These are phyloP conservation scores for Syzygium oleosum DNA, from an alignment of 345 rosid genomes.

Conservation along the genomic window DNA sequence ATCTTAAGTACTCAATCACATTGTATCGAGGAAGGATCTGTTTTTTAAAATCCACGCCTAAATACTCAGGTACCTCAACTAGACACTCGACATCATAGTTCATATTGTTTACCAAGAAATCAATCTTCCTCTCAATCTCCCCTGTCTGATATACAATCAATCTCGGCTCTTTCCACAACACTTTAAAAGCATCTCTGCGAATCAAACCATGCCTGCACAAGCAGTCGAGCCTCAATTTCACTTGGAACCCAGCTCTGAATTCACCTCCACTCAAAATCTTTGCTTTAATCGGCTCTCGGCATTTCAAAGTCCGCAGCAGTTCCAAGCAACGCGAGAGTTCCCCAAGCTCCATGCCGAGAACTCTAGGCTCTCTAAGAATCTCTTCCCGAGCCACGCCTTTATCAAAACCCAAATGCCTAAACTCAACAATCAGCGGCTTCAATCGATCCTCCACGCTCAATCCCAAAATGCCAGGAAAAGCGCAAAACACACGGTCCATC, in stretches of 20 bases:
- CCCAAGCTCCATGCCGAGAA: conserved; percentile 69
- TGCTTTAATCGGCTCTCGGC: conserved; percentile 45
- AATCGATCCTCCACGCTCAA: conserved; percentile 39
- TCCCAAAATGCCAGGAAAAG: conserved; percentile 48
- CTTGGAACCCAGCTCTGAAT: conserved; percentile 65
- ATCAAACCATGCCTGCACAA: conserved; percentile 64
- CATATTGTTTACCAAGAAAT: conserved; percentile 46
- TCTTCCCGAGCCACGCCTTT: conserved; percentile 37
- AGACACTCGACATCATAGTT: conserved; percentile 32
- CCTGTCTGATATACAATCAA: conserved; percentile 44
- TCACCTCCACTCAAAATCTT: conserved; percentile 40
- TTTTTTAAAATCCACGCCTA: conserved; percentile 72
- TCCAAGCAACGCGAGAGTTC: conserved; percentile 64
- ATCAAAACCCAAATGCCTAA: conserved; percentile 47
- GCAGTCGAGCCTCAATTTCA: conserved; percentile 71
- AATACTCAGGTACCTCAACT: conserved; percentile 70
- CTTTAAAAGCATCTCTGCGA: conserved; percentile 64
- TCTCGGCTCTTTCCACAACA: conserved; percentile 81
- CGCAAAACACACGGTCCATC: conserved; percentile 35
- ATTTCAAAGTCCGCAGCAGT: conserved; percentile 44
- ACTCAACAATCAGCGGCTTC: conserved; percentile 55
- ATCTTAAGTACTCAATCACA: conserved; percentile 56
- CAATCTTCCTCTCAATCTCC: conserved; percentile 67
- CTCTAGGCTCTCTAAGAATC: conserved; percentile 49
- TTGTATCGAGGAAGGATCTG: conserved; percentile 65